A percentile compares a stretch with the other conserved stretches of the same genome.
Conservation (phyloP, 2,329 filamentous ascomycete genomes). For the Diaporthe ilicicola region DNA sequence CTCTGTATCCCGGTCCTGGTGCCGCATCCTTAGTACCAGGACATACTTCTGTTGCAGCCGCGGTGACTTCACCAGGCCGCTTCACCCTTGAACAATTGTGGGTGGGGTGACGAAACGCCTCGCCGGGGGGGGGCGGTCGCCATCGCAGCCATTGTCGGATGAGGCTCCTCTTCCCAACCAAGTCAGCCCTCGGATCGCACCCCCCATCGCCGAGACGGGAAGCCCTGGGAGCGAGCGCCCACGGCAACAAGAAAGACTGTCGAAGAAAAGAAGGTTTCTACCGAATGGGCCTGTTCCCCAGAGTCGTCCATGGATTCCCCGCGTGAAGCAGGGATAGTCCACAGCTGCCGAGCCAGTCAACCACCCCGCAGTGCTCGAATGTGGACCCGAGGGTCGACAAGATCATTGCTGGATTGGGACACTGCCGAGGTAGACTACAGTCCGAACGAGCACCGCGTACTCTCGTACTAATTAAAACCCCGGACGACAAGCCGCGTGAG, state of each 20-base stretch:
- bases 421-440: slow-evolving; percentile 13
- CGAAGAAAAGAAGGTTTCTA: not conserved
- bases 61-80: slow-evolving; percentile 15
- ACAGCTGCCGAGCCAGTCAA: not conserved
- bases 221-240: not conserved
- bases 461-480: not conserved
- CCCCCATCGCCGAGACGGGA: not conserved
- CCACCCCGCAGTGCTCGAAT: not conserved
- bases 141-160: slow-evolving; percentile 16
- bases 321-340: slow-evolving; percentile 8
- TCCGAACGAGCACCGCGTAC: not conserved
- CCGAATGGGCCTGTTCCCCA: slow-evolving; percentile 14
- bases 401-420: slow-evolving; percentile 1
- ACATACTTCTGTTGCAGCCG: slow-evolving; percentile 10
- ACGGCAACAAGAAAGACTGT: not conserved
- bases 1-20: slow-evolving; percentile 16
- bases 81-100: slow-evolving; percentile 8
- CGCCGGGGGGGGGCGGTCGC: slow-evolving; percentile 10
- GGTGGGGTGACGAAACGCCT: slow-evolving; percentile 22
- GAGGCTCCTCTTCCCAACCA: slow-evolving; percentile 2
- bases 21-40: not conserved
- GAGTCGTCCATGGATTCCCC: slow-evolving; percentile 17
- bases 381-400: slow-evolving; percentile 17
- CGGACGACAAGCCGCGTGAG: not conserved
- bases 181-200: not conserved